phyloP scores from a whole-genome alignment of 2,329 filamentous ascomycete species.

The Aspergillus viridinutans region DNA sequence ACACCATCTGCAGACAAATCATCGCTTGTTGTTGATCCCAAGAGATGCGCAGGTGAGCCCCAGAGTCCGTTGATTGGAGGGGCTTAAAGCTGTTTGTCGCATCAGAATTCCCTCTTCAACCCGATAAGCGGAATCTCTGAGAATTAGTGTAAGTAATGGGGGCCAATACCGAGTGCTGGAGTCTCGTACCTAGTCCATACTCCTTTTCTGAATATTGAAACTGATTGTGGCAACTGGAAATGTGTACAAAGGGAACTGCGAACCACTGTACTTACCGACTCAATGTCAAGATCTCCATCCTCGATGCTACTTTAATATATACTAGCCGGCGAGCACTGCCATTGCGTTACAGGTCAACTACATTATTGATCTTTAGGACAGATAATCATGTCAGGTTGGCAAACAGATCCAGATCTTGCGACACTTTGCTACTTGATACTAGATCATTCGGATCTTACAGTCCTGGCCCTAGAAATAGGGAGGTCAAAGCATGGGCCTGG shows the following conservation, averaged over 20 bases:
- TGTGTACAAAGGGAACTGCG: too few species aligned
- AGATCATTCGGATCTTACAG: neutral
- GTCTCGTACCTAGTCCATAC: neutral
- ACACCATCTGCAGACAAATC: neutral
- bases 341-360: neutral
- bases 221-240: neutral
- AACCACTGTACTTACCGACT: too few species aligned
- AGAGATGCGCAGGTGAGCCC: neutral
- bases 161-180: too few species aligned
- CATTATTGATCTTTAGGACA: neutral
- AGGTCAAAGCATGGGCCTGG: neutral
- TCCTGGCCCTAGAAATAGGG: neutral
- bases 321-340: too few species aligned
- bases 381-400: neutral
- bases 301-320: too few species aligned
- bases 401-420: neutral
- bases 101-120: neutral
- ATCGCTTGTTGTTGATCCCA: constrained; percentile 7
- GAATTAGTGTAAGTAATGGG: too few species aligned
- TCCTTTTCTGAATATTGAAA: neutral
- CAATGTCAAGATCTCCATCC: too few species aligned
- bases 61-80: neutral
- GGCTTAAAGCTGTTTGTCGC: neutral
- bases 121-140: too few species aligned
- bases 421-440: neutral